Base-by-base conservation (phyloP, 2,329 filamentous ascomycete genomes). In the Didymella exigua region DNA sequence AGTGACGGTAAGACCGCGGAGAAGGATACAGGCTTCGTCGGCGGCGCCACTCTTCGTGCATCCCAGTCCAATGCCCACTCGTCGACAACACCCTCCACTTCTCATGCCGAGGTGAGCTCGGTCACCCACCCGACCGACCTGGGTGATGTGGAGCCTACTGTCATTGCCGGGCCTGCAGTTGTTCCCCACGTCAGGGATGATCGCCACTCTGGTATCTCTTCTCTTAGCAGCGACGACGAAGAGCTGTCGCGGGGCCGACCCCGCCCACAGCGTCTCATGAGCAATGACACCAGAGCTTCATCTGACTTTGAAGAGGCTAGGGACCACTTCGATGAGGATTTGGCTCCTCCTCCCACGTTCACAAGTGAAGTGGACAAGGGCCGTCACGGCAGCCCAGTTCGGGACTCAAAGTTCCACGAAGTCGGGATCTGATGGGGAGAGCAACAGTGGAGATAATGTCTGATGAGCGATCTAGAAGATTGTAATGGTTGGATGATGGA, bases 221-320 rank as follows among this genome's bases (percentile, higher is more conserved):
- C 75, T n/a, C 45, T 76, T 14, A 73, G 67, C 11, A 64, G 54
- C 18, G 44, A 54, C 24, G 59, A 61, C 18, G 60, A 56, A n/a
- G 57, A 58, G 16, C 7, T 42, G 18, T 30, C 30, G 4, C 54
- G 72, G 54, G 65, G 68, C n/a, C 64, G 70, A 11, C 58, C 57
- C 16, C 54, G 49, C 16, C 51, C 61, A 33, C 53, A 65, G 44
- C 62, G 68, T 9, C 58, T 64, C 18, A 48, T 51, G 9, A 71
- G 61, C 30, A 62, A 61, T 2, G 65, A 75, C n/a, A 71, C 74
- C 38, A 75, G 70, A 24, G 73, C 59, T 33, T 71, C 63, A 31
- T 73, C 68, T 18, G 80, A 82, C 37, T 80, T 81, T 49, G 81
- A 85, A 52, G 83, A 85, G 70, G 80, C 78, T 9, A 75, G 76